Evolutionary conservation across 164 flowering plant species (phyloP).

Genomic region (Litsea cubeba): DNA sequence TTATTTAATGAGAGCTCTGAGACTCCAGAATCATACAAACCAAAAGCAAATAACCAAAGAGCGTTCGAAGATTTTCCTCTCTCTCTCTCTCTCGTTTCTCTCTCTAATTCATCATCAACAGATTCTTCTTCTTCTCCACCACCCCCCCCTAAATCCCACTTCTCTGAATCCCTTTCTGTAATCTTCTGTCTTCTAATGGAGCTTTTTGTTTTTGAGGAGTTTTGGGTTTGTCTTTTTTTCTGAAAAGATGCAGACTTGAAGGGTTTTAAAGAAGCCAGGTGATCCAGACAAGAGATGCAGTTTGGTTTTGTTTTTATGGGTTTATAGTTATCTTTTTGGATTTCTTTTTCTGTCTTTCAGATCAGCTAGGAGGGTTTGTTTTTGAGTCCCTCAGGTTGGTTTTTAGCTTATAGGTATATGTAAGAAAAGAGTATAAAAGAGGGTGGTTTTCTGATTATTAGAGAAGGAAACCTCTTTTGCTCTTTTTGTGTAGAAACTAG

Average conservation of each 20-base stretch:
- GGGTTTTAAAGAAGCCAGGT: constrained; percentile 35
- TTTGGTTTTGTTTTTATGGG: constrained; percentile 11
- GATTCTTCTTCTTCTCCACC: constrained; percentile 2
- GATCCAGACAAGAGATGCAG: constrained; percentile 64
- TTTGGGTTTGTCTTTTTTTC: constrained; percentile 23
- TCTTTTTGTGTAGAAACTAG: constrained; percentile 19
- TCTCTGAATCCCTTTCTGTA: constrained; percentile 78
- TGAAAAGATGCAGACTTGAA: constrained; percentile 32
- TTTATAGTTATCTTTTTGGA: constrained; percentile 4
- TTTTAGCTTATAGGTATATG: not conserved
- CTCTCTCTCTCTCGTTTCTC: not conserved
- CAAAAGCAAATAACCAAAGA: not conserved
- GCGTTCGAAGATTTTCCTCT: not conserved
- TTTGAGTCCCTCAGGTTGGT: constrained; percentile 49
- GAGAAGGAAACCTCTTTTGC: constrained; percentile 10
- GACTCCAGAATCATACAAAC: not conserved
- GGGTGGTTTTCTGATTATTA: constrained; percentile 11
- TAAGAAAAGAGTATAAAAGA: constrained; percentile 6
- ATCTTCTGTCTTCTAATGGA: constrained; percentile 44
- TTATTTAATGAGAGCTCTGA: constrained; percentile 1
- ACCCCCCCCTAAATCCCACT: constrained; percentile 36
- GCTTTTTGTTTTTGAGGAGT: constrained; percentile 3
- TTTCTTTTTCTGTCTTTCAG: constrained; percentile 4
- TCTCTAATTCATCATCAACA: not conserved
- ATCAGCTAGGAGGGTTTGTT: constrained; percentile 50